A percentile compares a stretch with the other conserved stretches of the same genome.
Evolutionary conservation across 2,329 filamentous ascomycete genomes (phyloP).

Genomic region (Zymoseptoria brevis): DNA sequence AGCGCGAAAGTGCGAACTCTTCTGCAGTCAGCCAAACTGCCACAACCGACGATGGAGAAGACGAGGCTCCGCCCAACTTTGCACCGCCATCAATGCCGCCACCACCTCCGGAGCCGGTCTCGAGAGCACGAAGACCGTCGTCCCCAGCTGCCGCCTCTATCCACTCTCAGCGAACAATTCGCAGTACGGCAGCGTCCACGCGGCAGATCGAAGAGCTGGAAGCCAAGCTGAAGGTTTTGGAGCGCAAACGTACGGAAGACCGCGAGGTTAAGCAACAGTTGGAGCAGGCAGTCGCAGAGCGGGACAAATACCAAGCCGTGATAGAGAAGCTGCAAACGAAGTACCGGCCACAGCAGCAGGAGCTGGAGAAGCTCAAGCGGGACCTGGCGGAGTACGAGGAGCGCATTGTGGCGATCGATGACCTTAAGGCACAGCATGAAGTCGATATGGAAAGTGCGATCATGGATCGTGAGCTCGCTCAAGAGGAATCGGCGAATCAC

Average conservation of each 20-base stretch:
- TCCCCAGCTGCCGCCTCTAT: slow-evolving; percentile 26
- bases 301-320: slow-evolving; percentile 71
- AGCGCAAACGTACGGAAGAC: slow-evolving; percentile 80
- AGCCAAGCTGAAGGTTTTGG: slow-evolving; percentile 75
- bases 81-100: slow-evolving; percentile 24
- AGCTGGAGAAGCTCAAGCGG: slow-evolving; percentile 67
- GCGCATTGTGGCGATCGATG: slow-evolving; percentile 61
- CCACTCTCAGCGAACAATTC: slow-evolving; percentile 27
- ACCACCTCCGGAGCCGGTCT: slow-evolving; percentile 14
- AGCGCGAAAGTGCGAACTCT: slow-evolving; percentile 14
- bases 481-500: slow-evolving; percentile 77
- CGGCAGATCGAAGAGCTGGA: slow-evolving; percentile 81
- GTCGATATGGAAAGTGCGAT: slow-evolving; percentile 76
- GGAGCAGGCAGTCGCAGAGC: slow-evolving; percentile 66
- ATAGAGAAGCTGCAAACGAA: slow-evolving; percentile 88
- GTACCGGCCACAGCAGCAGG: slow-evolving; percentile 74
- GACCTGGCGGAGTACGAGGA: slow-evolving; percentile 68
- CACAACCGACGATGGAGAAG: slow-evolving; percentile 17
- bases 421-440: slow-evolving; percentile 75
- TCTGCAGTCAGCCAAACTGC: slow-evolving; percentile 15
- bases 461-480: slow-evolving; percentile 90
- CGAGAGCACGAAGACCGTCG: slow-evolving; percentile 25
- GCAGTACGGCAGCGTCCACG: slow-evolving; percentile 44
- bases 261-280: slow-evolving; percentile 74
- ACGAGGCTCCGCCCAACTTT: slow-evolving; percentile 22